Evolutionary conservation across 2,329 filamentous ascomycete genomes (phyloP).

Genomic region (Hyphodiscus sp.): DNA sequence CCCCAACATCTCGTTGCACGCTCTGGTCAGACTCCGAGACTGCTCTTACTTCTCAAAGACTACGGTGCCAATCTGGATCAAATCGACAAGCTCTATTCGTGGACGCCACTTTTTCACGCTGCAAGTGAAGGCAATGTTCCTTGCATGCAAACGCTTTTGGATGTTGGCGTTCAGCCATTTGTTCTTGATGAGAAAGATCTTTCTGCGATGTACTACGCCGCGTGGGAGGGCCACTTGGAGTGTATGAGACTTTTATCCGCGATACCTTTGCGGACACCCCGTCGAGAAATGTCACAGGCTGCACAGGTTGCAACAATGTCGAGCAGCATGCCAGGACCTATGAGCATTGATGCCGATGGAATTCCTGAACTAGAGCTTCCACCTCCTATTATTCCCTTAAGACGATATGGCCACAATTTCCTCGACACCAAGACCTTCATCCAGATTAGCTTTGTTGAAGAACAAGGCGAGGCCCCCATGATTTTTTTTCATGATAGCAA

Average conservation of each 20-base stretch:
- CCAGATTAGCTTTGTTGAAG: slow-evolving; percentile 76
- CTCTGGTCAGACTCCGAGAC: slow-evolving; percentile 72
- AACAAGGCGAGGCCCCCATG: slow-evolving; percentile 66
- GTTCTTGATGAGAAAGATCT: slow-evolving; percentile 88
- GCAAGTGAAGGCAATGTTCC: slow-evolving; percentile 93
- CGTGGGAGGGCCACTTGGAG: slow-evolving; percentile 92
- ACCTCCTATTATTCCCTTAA: slow-evolving; percentile 89
- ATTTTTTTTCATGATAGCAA: slow-evolving; percentile 97
- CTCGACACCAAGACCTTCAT: slow-evolving; percentile 95
- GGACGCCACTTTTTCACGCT: slow-evolving; percentile 94
- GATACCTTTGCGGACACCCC: slow-evolving; percentile 14
- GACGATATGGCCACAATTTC: slow-evolving; percentile 97
- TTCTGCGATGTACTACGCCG: slow-evolving; percentile 95
- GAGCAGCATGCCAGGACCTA: slow-evolving; percentile 42
- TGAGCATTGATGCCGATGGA: slow-evolving; percentile 73
- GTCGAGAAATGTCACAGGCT: slow-evolving; percentile 21
- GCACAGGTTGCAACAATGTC: slow-evolving; percentile 28
- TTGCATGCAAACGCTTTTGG: slow-evolving; percentile 75
- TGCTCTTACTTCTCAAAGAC: slow-evolving; percentile 72
- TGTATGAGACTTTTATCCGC: slow-evolving; percentile 85
- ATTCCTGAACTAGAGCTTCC: slow-evolving; percentile 90
- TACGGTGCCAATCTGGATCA: slow-evolving; percentile 90
- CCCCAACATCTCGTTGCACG: slow-evolving; percentile 95
- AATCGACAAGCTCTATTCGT: slow-evolving; percentile 91
- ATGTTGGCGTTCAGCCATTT: slow-evolving; percentile 69